Evolutionary conservation across 176 grass and related monocot species (phyloP), one percentile per base, ranked within the genome.

Genomic region (Hordeum marinum): DNA sequence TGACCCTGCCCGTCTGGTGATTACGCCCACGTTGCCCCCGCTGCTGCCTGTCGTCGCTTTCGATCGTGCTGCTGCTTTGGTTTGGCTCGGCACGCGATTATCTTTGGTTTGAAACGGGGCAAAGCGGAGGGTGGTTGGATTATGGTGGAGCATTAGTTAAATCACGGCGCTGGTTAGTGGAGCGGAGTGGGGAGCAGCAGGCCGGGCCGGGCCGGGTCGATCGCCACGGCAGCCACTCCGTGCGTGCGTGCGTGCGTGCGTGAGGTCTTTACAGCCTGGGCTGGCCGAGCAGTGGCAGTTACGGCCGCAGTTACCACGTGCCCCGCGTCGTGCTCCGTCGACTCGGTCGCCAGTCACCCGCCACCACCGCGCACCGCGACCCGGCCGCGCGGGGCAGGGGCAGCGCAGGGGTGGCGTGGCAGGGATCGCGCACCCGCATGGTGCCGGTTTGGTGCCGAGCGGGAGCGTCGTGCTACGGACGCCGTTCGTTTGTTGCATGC

Each of bases 111-210:
- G 76, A 80, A 84, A 68, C 60, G 35, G 27, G 61, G 4, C 59
- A 78, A 32, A 88, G 75, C 75, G 60, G 61, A 36, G 24, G 24
- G 15, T 7, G 50, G 85, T 87, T 87, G 89, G 85, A 65, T 87
- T 6, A 72, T 52, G 80, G 80, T 71, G 36, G 42, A 74, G 27
- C 25, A 87, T 84, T 85, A 52, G 60, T 61, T 29, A 83, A 78
- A 65, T 55, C 20, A n/a, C 10, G 75, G 67, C 57, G 66, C 64
- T 43, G 58, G 79, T 74, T 79, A 66, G 84, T 90, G 80, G 57
- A 21, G 79, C 83, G 42, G 7, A 79, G 78, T 62, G 54, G 88
- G 83, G 64, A 18, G 79, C 42, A 20, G 20, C 82, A 17, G 61
- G 43, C 11, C 50, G 29, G 11, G 9, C 42, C 57, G 18, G 40